These are phyloP conservation scores for Hydnum rufescens DNA, from an alignment of 768 basidiomycete genomes.

Conservation along the genomic window DNA sequence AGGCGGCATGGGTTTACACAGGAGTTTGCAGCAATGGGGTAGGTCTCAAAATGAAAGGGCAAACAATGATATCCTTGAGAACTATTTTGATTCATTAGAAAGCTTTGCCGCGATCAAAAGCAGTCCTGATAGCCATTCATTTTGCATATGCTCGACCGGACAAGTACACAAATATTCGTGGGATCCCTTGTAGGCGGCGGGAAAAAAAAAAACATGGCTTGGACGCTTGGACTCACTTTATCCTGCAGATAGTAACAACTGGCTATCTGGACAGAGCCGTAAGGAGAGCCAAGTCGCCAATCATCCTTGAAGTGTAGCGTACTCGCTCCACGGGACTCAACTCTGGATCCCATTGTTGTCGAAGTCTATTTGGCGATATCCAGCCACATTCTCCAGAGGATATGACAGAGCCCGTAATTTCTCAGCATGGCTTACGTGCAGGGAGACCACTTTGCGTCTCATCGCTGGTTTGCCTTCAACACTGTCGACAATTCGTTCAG, in stretches of 20 bases:
- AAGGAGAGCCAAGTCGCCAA: constrained; percentile 48
- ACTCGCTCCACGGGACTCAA: constrained; percentile 20
- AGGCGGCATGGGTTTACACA: too few species aligned
- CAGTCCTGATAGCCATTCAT: constrained; percentile 38
- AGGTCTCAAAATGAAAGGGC: too few species aligned
- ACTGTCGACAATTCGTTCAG: too few species aligned
- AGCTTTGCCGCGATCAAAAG: constrained; percentile 31
- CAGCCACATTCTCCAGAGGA: neutral
- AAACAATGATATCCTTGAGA: constrained; percentile 31
- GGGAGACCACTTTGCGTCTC: neutral
- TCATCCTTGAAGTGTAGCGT: constrained; percentile 35
- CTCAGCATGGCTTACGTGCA: neutral
- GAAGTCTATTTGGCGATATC: neutral
- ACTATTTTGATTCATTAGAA: constrained; percentile 52
- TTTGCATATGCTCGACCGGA: too few species aligned
- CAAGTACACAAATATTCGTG: too few species aligned
- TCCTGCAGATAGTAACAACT: too few species aligned
- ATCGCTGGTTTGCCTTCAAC: neutral
- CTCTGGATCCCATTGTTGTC: constrained; percentile 12
- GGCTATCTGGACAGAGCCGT: constrained; percentile 54
- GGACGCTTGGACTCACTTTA: too few species aligned
- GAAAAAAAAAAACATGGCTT: too few species aligned
- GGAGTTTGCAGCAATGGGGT: too few species aligned
- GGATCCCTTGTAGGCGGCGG: too few species aligned
- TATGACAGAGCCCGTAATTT: neutral